These are phyloP conservation scores for Penicillium arizonense DNA, from an alignment of 495 filamentous ascomycete genomes.

Conservation along the genomic window DNA sequence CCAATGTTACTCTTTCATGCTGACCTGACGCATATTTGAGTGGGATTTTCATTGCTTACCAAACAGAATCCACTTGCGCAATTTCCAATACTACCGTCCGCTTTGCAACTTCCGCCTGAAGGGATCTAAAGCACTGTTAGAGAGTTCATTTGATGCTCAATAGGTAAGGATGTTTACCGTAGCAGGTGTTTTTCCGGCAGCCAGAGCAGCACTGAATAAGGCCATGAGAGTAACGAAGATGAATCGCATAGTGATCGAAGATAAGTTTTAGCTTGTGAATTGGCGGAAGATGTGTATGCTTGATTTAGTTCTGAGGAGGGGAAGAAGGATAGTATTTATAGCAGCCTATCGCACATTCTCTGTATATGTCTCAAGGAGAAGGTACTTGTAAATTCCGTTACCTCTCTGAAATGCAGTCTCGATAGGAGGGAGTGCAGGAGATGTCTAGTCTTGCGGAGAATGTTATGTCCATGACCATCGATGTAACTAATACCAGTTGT, in stretches of 20 bases:
- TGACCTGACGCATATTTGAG: too few relatives aligned
- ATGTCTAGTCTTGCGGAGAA: too few relatives aligned
- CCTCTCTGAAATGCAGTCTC: too few relatives aligned
- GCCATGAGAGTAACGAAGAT: not conserved
- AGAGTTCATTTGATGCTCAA: not conserved
- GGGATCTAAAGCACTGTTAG: not conserved
- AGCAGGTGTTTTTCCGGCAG: not conserved
- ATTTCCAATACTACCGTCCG: constrained; percentile 1
- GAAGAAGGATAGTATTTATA: not conserved
- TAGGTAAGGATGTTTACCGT: not conserved
- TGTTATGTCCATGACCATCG: too few relatives aligned
- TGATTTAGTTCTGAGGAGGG: not conserved
- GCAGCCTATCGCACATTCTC: too few relatives aligned
- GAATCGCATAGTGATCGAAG: not conserved
- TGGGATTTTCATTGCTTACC: not conserved
- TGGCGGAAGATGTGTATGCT: not conserved
- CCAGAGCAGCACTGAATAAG: not conserved
- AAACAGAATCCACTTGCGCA: constrained; percentile 1
- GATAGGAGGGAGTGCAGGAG: too few relatives aligned
- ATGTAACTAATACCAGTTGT: too few relatives aligned
- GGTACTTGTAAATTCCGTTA: too few relatives aligned
- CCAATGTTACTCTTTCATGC: not conserved
- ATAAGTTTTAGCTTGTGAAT: too few relatives aligned
- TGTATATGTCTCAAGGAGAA: too few relatives aligned
- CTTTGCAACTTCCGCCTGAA: not conserved